Base-by-base conservation (phyloP, 2,329 filamentous ascomycete species). In the Colletotrichum higginsianum region DNA sequence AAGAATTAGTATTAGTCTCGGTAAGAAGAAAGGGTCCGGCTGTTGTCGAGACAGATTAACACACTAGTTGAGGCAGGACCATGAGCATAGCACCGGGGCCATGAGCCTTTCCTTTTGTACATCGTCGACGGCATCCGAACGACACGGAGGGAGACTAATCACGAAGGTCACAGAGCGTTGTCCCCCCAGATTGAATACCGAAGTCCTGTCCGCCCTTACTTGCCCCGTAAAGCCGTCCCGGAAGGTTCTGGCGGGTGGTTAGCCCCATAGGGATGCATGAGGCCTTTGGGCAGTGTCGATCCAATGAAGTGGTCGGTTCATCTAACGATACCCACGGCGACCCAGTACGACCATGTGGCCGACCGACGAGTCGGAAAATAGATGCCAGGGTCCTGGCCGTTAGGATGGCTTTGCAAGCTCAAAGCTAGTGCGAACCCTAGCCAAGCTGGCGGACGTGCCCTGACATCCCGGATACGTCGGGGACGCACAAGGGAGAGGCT, bases 221-320 rank as follows among this genome's bases (percentile, higher is more conserved):
- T 62, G 64, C 52, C 47, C 44, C 62, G 57, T 50, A 49, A 16
- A 44, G 18, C 38, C 40, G 11, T 50, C 40, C 13, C 21, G 44
- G 16, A 35, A 42, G n/a, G 35, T 55, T 40, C 44, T 47, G 26
- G 42, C 40, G 42, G 56, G 42, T 38, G 42, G 47, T 18, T 52
- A 71, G 63, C 71, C 55, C 71, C 71, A 67, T 73, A 67, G 60
- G 60, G 67, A 71, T 67, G 71, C 71, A 74, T 71, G 73, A 67
- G 66, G 42, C 52, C 53, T 21, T 38, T 66, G 44, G 50, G 40
- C 57, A 47, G 44, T 44, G 46, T 38, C 58, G 63, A 56, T 15
- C 67, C 67, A 71, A 67, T 67, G 11, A 49, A 30, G 16, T 30
- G 35, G n/a, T 56, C 42, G 38, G 47, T 67, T 50, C 63, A 38